Conservation (phyloP, 2,329 filamentous ascomycete species). For the Clonostachys rosea region DNA sequence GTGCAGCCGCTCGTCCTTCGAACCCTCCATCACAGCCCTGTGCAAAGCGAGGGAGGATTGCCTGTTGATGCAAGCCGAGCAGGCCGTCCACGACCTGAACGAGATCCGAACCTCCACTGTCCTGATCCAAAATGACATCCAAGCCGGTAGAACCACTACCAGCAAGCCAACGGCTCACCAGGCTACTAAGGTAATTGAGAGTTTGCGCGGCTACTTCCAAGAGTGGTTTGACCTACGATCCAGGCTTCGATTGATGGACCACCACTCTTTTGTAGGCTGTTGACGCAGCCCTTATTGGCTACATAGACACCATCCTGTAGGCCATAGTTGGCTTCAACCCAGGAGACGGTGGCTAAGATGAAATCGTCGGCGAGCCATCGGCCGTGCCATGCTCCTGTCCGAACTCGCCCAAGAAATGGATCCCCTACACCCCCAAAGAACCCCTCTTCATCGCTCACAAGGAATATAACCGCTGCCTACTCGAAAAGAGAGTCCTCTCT, state of each 20-base stretch:
- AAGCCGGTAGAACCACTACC: no score
- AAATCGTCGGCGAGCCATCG: slow-evolving; percentile 50
- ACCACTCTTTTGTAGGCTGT: no score
- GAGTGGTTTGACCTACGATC: no score
- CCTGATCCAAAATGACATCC: slow-evolving; percentile 5
- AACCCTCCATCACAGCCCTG: no score
- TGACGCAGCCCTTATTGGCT: no score
- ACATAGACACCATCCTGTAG: no score
- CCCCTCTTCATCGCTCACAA: slow-evolving; percentile 43
- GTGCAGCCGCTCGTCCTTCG: slow-evolving; percentile 15
- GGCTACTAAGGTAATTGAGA: slow-evolving; percentile 8
- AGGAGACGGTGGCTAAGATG: slow-evolving; percentile 23
- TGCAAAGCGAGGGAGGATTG: no score
- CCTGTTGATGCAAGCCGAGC: no score
- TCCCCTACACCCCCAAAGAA: slow-evolving; percentile 51
- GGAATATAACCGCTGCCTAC: slow-evolving; percentile 51
- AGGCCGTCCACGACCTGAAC: no score
- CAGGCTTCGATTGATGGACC: no score
- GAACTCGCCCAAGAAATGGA: slow-evolving; percentile 52
- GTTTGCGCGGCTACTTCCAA: no score
- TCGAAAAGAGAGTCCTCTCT: slow-evolving; percentile 47
- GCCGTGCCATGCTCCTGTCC: slow-evolving; percentile 40
- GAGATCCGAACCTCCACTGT: slow-evolving; percentile 15
- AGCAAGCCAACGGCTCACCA: no score
- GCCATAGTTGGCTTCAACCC: slow-evolving; percentile 36